A percentile compares a stretch with the other conserved stretches of the same genome.
phyloP scores from a whole-genome alignment of 2,329 filamentous ascomycete genomes.

The Ceratocystis smalleyi region DNA sequence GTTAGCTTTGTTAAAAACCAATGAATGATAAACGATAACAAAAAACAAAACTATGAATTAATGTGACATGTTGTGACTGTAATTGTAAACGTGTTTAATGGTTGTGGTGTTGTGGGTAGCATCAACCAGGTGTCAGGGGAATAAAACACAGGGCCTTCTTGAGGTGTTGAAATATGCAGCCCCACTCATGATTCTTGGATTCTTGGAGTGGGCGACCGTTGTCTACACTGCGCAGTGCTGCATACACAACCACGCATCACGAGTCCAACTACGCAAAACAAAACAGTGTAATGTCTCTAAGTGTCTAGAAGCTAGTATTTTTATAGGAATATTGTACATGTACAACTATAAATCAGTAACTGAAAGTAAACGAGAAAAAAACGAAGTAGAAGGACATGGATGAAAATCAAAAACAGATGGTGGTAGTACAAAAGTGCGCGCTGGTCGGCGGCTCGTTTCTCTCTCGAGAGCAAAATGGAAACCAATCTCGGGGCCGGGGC shows the following conservation, averaged over 20 bases:
- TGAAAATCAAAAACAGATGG: background rate
- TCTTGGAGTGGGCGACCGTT: background rate
- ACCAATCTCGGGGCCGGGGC: background rate
- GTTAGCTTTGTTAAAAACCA: conserved; percentile 11
- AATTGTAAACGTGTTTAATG: background rate
- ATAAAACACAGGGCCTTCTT: background rate
- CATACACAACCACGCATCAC: background rate
- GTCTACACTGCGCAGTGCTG: background rate
- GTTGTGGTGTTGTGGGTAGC: background rate
- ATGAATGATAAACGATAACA: conserved; percentile 16
- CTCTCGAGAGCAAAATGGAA: no score
- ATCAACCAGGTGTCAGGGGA: background rate
- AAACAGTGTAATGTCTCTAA: background rate
- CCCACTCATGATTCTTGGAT: no score
- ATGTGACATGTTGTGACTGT: background rate
- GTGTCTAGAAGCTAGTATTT: background rate
- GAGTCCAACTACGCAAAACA: no score
- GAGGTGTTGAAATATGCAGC: background rate
- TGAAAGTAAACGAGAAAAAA: background rate
- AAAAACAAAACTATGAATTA: background rate
- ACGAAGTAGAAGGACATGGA: background rate
- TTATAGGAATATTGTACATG: background rate
- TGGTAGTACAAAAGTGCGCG: background rate
- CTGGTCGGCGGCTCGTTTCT: no score
- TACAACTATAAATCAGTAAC: background rate